Evolutionary conservation across 2,329 filamentous ascomycete genomes (phyloP), one percentile per base, ranked within the genome.

Genomic region (Paramyrothecium roridum): DNA sequence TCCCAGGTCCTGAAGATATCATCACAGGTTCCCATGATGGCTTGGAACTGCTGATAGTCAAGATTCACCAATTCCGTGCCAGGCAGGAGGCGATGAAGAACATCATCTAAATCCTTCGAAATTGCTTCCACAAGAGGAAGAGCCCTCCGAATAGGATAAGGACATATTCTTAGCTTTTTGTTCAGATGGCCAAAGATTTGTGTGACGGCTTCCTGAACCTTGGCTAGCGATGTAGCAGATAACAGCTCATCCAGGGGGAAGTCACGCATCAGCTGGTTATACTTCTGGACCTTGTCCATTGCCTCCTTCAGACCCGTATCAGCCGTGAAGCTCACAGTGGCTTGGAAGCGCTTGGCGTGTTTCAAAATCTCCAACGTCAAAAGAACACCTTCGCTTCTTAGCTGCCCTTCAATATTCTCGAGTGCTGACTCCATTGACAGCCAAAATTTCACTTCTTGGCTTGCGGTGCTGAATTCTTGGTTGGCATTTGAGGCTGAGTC

Each of bases 381-480:
- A 63, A 86, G 81, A 20, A 99, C 93, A 26, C 95, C 95, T 54
- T 96, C 91, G 61, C 93, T 92, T 59, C 87, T 82, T 55, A 99
- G 82, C 71, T 98, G 93, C 45, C 82, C 84, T 70, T 97, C 93
- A 57, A 99, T 96, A 26, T 89, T 89, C 70, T 97, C 93, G 60
- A 99, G 75, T 4, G 93, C 91, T 17, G 88, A 89, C 73, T 99
- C 96, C 90, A 99, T 96, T 2, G 92, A 96, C 52, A 99, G 74
- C 95, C 95, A 99, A 69, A 99, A 99, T 72, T 97, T 97, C 72
- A 99, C 96, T 73, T 99, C 95, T 71, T 98, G 95, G 55, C 91
- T 93, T 33, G 95, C 95, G 21, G 92, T 96, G 63, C 74, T 78
- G 56, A 78, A 77, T 55, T 78, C 75, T 58, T 77, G 75, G 54